Percentiles rank a stretch among this genome's conserved stretches.
Conservation (phyloP, 345 rosid species). For the Conringia planisiliqua region DNA sequence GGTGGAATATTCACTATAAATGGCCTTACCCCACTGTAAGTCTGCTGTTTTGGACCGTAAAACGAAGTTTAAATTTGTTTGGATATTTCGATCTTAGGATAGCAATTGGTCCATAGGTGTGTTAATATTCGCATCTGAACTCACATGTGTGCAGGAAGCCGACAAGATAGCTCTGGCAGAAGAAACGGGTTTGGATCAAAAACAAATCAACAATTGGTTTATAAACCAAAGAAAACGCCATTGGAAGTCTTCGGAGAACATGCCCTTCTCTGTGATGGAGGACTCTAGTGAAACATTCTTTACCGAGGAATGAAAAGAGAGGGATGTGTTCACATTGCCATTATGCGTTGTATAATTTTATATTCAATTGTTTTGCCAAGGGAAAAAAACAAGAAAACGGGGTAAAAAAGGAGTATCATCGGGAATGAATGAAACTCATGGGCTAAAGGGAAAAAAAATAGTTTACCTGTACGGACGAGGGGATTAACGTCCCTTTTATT, state of each 20-base stretch:
- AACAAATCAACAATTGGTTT: slow-evolving; percentile 86
- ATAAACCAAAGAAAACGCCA: slow-evolving; percentile 84
- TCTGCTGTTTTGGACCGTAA: neutral
- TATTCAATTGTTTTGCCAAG: neutral
- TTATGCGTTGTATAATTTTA: neutral
- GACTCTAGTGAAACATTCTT: slow-evolving; percentile 54
- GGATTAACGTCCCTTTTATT: neutral
- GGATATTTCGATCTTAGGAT: neutral
- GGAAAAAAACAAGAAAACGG: neutral
- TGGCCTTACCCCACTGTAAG: slow-evolving; percentile 90
- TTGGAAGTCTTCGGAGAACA: slow-evolving; percentile 82
- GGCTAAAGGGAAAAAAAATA: neutral
- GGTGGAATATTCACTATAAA: slow-evolving; percentile 78
- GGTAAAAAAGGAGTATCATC: neutral
- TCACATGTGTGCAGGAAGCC: slow-evolving; percentile 45
- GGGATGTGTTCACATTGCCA: neutral
- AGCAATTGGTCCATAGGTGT: neutral
- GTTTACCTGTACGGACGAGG: neutral
- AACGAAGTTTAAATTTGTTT: neutral
- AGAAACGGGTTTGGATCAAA: slow-evolving; percentile 76
- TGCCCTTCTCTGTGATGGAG: slow-evolving; percentile 59
- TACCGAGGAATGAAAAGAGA: slow-evolving; percentile 44
- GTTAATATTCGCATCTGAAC: neutral
- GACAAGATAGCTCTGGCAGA: slow-evolving; percentile 71
- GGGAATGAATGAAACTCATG: neutral